phyloP scores from a whole-genome alignment of 495 filamentous ascomycete species.

The Penicillium subrubescens region DNA sequence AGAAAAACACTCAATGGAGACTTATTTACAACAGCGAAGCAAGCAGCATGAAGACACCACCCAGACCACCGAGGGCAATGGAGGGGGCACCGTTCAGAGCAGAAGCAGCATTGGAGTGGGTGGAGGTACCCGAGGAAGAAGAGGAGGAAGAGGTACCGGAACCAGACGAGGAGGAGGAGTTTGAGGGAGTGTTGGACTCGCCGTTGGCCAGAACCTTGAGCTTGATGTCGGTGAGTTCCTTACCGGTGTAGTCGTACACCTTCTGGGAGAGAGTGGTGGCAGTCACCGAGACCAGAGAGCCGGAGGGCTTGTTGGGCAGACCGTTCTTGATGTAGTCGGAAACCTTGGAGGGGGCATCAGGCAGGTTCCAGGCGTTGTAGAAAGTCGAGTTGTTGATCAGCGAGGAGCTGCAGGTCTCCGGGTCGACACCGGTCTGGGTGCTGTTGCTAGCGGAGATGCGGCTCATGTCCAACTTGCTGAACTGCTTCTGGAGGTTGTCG shows the following conservation, averaged over 20 bases:
- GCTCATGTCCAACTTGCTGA: conserved; percentile 69
- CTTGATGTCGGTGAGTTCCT: conserved; percentile 51
- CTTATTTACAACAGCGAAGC: conserved; percentile 26
- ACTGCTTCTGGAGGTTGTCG: conserved; percentile 72
- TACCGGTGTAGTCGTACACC: conserved; percentile 58
- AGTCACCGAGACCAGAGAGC: conserved; percentile 61
- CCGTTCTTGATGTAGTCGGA: conserved; percentile 57
- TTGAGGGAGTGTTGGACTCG: conserved; percentile 55
- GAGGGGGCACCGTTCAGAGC: conserved; percentile 21
- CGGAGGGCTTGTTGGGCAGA: conserved; percentile 51
- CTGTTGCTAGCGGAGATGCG: conserved; percentile 61
- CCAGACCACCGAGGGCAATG: conserved; percentile 23
- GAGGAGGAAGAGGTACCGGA: conserved; percentile 39
- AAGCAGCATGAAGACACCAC: conserved; percentile 33
- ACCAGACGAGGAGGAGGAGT: conserved; percentile 30
- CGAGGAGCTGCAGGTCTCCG: conserved; percentile 59
- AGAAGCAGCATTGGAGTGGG: conserved; percentile 26
- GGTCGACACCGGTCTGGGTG: conserved; percentile 49
- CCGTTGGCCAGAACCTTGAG: conserved; percentile 54
- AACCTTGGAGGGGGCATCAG: conserved; percentile 53
- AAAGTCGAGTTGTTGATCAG: conserved; percentile 66
- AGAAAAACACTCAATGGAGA: neutral
- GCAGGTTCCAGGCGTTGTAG: conserved; percentile 75
- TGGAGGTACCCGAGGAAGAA: conserved; percentile 36
- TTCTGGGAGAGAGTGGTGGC: conserved; percentile 50